Conservation (phyloP, 768 basidiomycete species). For the Pisolithus albus region DNA sequence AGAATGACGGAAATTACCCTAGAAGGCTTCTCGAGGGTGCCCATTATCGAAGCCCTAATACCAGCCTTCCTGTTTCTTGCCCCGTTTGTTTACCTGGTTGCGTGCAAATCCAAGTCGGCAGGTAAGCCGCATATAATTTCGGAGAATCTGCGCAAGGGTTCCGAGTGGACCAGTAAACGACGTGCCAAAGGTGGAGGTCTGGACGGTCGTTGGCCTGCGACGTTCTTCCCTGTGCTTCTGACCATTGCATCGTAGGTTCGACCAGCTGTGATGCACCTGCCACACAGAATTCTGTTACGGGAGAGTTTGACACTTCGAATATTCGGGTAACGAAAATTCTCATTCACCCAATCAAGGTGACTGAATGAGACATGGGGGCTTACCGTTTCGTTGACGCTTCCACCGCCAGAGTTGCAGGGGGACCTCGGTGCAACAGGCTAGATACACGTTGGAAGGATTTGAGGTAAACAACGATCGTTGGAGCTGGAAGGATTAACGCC, state of each 20-base stretch:
- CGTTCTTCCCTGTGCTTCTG: background rate
- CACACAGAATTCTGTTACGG: constrained; percentile 7
- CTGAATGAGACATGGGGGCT: background rate
- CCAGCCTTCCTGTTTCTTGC: constrained; percentile 6
- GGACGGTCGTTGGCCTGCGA: background rate
- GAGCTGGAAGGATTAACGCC: background rate
- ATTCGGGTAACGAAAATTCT: constrained; percentile 49
- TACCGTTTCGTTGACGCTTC: background rate
- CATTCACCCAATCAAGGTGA: constrained; percentile 65
- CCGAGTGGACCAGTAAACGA: background rate
- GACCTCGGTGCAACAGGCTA: constrained; percentile 48
- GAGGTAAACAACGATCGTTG: constrained; percentile 39
- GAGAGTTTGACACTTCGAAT: constrained; percentile 24
- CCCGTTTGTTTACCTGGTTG: constrained; percentile 13
- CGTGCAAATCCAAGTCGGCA: constrained; percentile 1
- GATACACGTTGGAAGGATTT: constrained; percentile 56
- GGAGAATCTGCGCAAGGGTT: no score
- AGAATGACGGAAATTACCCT: background rate
- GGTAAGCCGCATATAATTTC: constrained; percentile 11
- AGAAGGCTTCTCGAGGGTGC: constrained; percentile 5
- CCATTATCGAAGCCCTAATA: constrained; percentile 5
- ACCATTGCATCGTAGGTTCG: background rate
- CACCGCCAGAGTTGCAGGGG: constrained; percentile 62
- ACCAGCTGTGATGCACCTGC: background rate
- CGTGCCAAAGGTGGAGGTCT: background rate